A percentile compares a stretch with the other conserved stretches of the same genome.
These are phyloP conservation scores for Tilletia caries DNA, from an alignment of 1,284 basidiomycete species.

Conservation along the genomic window DNA sequence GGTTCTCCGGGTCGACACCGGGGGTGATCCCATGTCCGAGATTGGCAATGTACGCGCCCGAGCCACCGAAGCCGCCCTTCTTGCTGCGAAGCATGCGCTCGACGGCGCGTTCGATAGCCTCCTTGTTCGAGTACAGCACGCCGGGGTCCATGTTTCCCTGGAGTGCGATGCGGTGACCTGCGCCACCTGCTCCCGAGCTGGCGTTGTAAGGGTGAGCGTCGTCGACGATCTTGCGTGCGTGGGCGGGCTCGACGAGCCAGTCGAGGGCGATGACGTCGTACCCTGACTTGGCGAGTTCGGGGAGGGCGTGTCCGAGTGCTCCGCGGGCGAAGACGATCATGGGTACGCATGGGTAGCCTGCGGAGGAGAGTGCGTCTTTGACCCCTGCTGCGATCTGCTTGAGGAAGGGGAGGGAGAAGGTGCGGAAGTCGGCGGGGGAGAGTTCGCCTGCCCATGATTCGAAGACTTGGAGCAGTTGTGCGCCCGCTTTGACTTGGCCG, in stretches of 20 bases:
- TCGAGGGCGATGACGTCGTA: slow-evolving; percentile 52
- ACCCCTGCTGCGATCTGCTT: slow-evolving; percentile 45
- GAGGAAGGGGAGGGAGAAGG: slow-evolving; percentile 49
- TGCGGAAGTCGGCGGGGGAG: slow-evolving; percentile 50
- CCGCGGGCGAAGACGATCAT: slow-evolving; percentile 52
- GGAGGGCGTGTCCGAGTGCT: slow-evolving; percentile 47
- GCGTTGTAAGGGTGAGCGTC: slow-evolving; percentile 27
- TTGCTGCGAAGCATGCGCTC: slow-evolving; percentile 67
- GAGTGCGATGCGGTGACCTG: slow-evolving; percentile 64
- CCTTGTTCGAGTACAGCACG: slow-evolving; percentile 73
- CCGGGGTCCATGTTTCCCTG: slow-evolving; percentile 93
- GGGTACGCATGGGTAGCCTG: slow-evolving; percentile 40
- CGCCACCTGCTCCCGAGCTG: slow-evolving; percentile 36
- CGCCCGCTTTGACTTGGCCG: slow-evolving; percentile 50
- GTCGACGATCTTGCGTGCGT: slow-evolving; percentile 45
- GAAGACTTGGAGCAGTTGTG: slow-evolving; percentile 51
- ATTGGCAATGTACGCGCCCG: slow-evolving; percentile 73
- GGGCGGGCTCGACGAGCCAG: slow-evolving; percentile 48
- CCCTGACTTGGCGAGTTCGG: slow-evolving; percentile 47
- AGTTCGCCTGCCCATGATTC: slow-evolving; percentile 54
- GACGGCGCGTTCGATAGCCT: slow-evolving; percentile 82
- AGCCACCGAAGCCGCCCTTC: slow-evolving; percentile 64
- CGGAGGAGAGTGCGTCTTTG: slow-evolving; percentile 42
- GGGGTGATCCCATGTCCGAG: slow-evolving; percentile 85
- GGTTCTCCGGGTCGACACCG: slow-evolving; percentile 50